These are phyloP conservation scores for Penicillium sp. DNA, from an alignment of 2,329 filamentous ascomycete genomes.

Conservation along the genomic window DNA sequence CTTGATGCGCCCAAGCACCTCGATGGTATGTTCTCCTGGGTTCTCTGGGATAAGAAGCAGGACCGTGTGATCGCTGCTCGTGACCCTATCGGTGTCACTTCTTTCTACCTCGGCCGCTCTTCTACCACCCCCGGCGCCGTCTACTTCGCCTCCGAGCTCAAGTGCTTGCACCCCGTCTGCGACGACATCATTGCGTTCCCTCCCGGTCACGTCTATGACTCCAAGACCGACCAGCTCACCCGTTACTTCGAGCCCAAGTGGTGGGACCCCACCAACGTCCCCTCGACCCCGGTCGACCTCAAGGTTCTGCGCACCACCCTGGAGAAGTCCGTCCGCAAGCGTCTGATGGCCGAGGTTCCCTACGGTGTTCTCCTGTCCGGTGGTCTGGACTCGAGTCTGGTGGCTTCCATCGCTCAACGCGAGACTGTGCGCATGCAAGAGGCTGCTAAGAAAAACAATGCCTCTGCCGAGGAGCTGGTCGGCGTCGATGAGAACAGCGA, in stretches of 20 bases:
- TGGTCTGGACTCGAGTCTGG: conserved; percentile 90
- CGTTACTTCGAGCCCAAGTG: conserved; percentile 89
- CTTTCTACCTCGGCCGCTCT: conserved; percentile 91
- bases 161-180: conserved; percentile 87
- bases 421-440: conserved; percentile 75
- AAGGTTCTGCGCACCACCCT: conserved; percentile 74
- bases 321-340: conserved; percentile 89
- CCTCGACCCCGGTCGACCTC: conserved; percentile 74
- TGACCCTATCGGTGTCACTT: conserved; percentile 95
- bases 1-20: conserved; percentile 87
- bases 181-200: conserved; percentile 93
- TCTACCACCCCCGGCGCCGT: conserved; percentile 75
- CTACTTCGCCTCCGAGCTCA: conserved; percentile 96
- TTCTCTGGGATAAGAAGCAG: conserved; percentile 91
- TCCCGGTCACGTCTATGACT: conserved; percentile 93
- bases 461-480: conserved; percentile 59
- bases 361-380: conserved; percentile 95
- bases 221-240: conserved; percentile 75
- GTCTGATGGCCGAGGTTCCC: conserved; percentile 96
- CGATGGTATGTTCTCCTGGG: conserved; percentile 99
- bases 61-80: conserved; percentile 90
- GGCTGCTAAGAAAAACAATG: conserved; percentile 48
- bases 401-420: conserved; percentile 90
- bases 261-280: conserved; percentile 79
- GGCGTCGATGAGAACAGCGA: conserved; percentile 92